These are phyloP conservation scores for Penicillium verhagenii DNA, from an alignment of 495 filamentous ascomycete species.

Conservation along the genomic window DNA sequence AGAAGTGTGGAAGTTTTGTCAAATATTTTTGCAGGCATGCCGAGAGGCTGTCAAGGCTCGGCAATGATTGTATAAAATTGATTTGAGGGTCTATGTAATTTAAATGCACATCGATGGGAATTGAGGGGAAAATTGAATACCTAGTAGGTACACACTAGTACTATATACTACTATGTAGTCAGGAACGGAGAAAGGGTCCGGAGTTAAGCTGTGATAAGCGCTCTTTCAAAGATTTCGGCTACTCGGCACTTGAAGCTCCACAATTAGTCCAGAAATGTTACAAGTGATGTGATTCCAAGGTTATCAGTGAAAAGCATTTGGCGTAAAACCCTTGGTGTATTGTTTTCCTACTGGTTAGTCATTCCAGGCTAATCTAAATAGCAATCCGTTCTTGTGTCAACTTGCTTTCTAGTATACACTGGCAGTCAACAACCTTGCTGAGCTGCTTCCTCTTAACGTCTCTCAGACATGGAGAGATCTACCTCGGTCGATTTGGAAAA, in stretches of 20 bases:
- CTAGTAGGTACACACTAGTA: no score
- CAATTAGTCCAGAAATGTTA: no score
- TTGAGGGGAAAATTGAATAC: not conserved
- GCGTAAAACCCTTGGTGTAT: not conserved
- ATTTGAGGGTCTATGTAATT: not conserved
- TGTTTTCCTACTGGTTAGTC: not conserved
- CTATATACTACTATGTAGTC: no score
- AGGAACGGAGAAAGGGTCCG: not conserved
- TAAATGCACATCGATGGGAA: not conserved
- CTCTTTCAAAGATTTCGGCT: not conserved
- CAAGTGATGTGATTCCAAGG: no score
- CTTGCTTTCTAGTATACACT: no score
- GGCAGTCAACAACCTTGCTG: no score
- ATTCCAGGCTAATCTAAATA: not conserved
- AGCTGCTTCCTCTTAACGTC: not conserved
- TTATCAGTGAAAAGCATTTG: not conserved
- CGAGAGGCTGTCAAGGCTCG: constrained; percentile 28
- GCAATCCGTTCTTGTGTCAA: not conserved
- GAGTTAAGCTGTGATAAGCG: not conserved
- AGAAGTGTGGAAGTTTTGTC: constrained; percentile 77
- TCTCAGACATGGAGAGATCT: not conserved
- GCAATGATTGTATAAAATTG: constrained; percentile 5
- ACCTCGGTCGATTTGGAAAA: constrained; percentile 5
- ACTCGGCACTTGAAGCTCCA: not conserved
- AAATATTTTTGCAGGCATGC: constrained; percentile 46